Base-by-base conservation (phyloP, 2,329 filamentous ascomycete species). In the Ascochyta koolunga region DNA sequence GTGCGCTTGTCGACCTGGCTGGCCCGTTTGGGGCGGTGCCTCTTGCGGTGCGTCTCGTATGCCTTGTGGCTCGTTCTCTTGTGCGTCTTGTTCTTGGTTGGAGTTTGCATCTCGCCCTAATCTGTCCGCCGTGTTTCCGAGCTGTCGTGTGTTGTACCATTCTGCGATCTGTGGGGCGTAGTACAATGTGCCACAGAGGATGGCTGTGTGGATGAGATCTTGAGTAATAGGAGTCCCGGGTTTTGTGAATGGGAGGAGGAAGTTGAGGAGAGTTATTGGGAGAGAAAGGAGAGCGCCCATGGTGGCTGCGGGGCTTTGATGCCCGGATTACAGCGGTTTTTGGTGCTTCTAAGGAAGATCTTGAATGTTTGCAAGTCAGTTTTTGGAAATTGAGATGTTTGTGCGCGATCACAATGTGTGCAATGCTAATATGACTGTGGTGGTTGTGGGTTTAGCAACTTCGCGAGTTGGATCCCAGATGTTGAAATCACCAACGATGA, bases 161-260 rank as follows among this genome's bases (percentile, higher is more conserved):
- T 80, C 73, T 62, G 67, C 76, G 31, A 81, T 74, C 56, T 77
- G 75, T 16, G 79, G 79, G 0, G 76, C 79, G 57, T 71, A 79
- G 65, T 81, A 82, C 15, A 82, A 68, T 3, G 78, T 69, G 21
- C 71, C 68, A 58, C 77, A 78, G 3, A 82, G 71, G 3, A 75
- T 66, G 19, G 68, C 68, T 3, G 79, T 76, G 62, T 81, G 79
- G 0, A 79, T 54, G 10, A 81, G 64, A 54, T 82, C 79, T 62
- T 80, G 79, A 0, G 73, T 31, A 5, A 82, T 61, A 5, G 79
- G 79, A 24, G 78, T 81, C 4, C 73, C 71, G 1, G 76, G 75
- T 16, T 76, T 76, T 33, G 79, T 79, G 62, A 82, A 82, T 0
- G 79, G 79, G 3, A 82, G 67, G 11, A 81, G 70, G 54, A 68